Conservation (phyloP, 768 basidiomycete genomes). For the Pisolithus tinctorius region DNA sequence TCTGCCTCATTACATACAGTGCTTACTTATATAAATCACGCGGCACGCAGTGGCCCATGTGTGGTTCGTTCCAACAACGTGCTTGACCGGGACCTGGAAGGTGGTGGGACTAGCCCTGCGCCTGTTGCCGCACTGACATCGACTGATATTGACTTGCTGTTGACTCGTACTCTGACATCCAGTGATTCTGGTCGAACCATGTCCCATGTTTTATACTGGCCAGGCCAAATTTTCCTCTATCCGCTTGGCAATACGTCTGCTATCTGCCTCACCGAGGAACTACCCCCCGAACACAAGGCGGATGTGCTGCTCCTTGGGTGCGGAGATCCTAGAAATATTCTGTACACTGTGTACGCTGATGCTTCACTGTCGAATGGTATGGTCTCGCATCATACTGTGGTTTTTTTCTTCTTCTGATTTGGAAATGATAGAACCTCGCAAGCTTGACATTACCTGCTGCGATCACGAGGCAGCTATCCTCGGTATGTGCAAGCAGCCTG, state of each 20-base stretch:
- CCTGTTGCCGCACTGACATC: too few species aligned
- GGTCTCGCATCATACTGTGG: background rate
- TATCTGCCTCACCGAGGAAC: conserved; percentile 35
- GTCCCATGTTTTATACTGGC: conserved; percentile 38
- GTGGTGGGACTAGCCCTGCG: too few species aligned
- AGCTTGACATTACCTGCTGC: conserved; percentile 25
- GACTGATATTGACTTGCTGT: too few species aligned
- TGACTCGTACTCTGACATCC: too few species aligned
- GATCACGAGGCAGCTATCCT: conserved; percentile 24
- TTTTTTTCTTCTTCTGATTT: background rate
- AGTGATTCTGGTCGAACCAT: too few species aligned
- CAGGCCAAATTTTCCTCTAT: conserved; percentile 41
- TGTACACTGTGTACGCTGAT: conserved; percentile 33
- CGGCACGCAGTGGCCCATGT: too few species aligned
- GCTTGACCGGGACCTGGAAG: too few species aligned
- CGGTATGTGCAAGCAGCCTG: conserved; percentile 10
- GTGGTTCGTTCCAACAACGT: too few species aligned
- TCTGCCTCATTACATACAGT: too few species aligned
- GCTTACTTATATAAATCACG: too few species aligned
- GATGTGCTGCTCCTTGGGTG: conserved; percentile 45
- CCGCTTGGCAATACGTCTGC: conserved; percentile 50
- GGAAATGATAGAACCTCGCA: conserved; percentile 13
- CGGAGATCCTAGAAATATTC: conserved; percentile 42
- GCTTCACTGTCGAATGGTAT: background rate
- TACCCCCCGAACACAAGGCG: conserved; percentile 38